A percentile compares a stretch with the other conserved stretches of the same genome.
These are phyloP conservation scores for Populus trichocarpa DNA, from an alignment of 441 rosid genomes.

Conservation along the genomic window DNA sequence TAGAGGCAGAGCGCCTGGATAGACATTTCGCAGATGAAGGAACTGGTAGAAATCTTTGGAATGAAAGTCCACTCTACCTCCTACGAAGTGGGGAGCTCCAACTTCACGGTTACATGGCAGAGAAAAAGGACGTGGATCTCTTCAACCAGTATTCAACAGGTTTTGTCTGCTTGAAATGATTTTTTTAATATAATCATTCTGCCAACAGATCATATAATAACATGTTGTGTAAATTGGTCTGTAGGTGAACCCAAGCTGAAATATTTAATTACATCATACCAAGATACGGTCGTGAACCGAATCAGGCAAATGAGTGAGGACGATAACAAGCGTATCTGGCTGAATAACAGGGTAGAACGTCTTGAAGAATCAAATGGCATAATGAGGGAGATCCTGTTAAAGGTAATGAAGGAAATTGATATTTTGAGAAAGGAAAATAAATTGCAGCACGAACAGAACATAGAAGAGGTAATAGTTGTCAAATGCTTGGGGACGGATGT, in stretches of 20 bases:
- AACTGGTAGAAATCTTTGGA: conserved; percentile 28
- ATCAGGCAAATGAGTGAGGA: conserved; percentile 59
- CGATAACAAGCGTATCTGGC: conserved; percentile 49
- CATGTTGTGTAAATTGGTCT: neutral
- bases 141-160: conserved; percentile 15
- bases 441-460: conserved; percentile 52
- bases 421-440: conserved; percentile 45
- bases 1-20: conserved; percentile 34
- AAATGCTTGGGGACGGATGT: neutral
- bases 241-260: conserved; percentile 7
- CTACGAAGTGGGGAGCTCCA: conserved; percentile 22
- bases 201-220: neutral
- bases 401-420: conserved; percentile 43
- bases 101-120: conserved; percentile 34
- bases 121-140: conserved; percentile 26
- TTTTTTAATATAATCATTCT: neutral
- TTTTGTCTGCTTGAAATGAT: neutral
- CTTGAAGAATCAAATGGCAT: conserved; percentile 45
- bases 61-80: conserved; percentile 1
- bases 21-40: conserved; percentile 29
- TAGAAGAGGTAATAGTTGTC: conserved; percentile 52
- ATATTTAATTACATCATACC: conserved; percentile 40
- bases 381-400: conserved; percentile 46
- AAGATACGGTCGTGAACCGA: conserved; percentile 59
- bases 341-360: conserved; percentile 37